These are phyloP conservation scores for Ceratobasidium sp. DNA, from an alignment of 1,284 basidiomycete species.

Conservation along the genomic window DNA sequence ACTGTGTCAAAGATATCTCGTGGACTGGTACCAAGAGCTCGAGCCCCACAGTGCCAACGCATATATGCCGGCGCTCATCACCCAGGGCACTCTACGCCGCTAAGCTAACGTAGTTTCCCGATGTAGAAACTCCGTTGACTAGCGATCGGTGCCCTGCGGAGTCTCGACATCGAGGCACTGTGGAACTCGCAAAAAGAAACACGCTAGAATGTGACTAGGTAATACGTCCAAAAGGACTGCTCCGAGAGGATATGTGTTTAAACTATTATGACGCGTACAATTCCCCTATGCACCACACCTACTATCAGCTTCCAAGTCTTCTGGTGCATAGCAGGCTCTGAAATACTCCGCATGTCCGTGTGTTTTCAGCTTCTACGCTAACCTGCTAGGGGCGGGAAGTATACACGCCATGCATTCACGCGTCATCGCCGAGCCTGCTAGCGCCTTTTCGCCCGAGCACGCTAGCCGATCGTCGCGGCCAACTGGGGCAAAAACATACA, in stretches of 20 bases:
- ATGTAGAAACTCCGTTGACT: background rate
- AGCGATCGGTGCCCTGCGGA: background rate
- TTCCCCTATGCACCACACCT: background rate
- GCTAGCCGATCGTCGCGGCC: background rate
- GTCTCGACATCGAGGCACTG: too few species aligned
- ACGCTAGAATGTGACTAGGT: too few species aligned
- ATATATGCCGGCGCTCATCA: constrained; percentile 13
- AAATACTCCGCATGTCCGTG: background rate
- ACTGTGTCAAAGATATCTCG: background rate
- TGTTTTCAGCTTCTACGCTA: background rate
- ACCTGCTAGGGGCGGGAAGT: background rate
- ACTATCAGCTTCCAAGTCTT: background rate
- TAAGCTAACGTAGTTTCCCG: background rate
- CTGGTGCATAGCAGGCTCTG: background rate
- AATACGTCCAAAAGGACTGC: too few species aligned
- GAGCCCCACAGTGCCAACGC: background rate
- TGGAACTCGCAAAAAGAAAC: too few species aligned
- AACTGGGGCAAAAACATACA: background rate
- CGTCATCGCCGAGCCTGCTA: background rate
- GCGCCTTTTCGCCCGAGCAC: background rate
- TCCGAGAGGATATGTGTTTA: background rate
- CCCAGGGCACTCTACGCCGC: background rate
- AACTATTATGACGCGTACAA: background rate
- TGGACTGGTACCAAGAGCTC: background rate
- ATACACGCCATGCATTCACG: background rate